Percentiles rank a stretch among this genome's conserved stretches.
phyloP scores from a whole-genome alignment of 495 filamentous ascomycete species.

The Talaromyces liani region DNA sequence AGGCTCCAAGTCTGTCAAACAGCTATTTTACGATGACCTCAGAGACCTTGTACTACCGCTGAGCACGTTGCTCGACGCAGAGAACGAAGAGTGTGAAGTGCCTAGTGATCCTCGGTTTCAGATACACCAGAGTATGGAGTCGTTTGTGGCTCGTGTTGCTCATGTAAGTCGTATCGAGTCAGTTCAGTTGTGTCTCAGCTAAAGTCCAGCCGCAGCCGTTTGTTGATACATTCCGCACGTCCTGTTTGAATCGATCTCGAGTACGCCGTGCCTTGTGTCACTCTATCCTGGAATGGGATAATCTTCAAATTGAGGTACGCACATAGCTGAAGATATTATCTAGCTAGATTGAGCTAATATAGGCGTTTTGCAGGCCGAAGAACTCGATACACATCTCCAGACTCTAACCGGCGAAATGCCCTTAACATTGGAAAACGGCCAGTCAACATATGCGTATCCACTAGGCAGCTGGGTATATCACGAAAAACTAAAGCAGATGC shows the following conservation, averaged over 20 bases:
- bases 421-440: slow-evolving; percentile 31
- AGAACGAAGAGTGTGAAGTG: slow-evolving; percentile 67
- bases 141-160: slow-evolving; percentile 66
- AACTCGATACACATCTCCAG: slow-evolving; percentile 67
- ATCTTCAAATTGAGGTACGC: slow-evolving; percentile 66
- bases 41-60: slow-evolving; percentile 66
- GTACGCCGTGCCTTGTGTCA: slow-evolving; percentile 79
- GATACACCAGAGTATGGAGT: slow-evolving; percentile 69
- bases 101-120: slow-evolving; percentile 70
- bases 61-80: slow-evolving; percentile 60
- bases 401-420: slow-evolving; percentile 55
- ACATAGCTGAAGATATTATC: no score
- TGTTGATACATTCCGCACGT: slow-evolving; percentile 69
- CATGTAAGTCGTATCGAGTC: slow-evolving; percentile 29
- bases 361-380: slow-evolving; percentile 67
- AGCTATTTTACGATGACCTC: slow-evolving; percentile 74
- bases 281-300: slow-evolving; percentile 74
- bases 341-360: no score
- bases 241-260: slow-evolving; percentile 86
- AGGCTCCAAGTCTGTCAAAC: slow-evolving; percentile 57
- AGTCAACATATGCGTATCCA: slow-evolving; percentile 56
- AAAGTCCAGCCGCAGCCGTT: slow-evolving; percentile 48
- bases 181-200: background rate
- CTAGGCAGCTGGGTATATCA: slow-evolving; percentile 84
- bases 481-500: slow-evolving; percentile 80